Base-by-base conservation (phyloP, 2,329 filamentous ascomycete species). In the Raffaelea deltoideospora region DNA sequence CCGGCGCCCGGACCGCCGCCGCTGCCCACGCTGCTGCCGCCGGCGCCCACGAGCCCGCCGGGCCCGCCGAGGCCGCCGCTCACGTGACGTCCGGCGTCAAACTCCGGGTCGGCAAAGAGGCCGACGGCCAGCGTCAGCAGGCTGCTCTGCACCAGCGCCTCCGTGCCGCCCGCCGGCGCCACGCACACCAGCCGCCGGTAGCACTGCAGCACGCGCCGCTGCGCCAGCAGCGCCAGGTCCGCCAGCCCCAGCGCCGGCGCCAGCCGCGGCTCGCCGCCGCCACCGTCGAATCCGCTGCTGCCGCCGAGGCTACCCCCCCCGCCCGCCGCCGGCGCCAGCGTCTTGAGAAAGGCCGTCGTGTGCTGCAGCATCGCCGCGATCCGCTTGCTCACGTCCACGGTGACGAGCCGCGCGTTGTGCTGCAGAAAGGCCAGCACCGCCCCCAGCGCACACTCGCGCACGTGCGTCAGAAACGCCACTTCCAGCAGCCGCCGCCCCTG, bases 311-410 rank as follows among this genome's bases (percentile, higher is more conserved):
- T n/a, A n/a, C n/a, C n/a, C 23, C 23, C 23, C 23, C 23, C 23
- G 23, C 23, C 23, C 8, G 23, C 8, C 23, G 8, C 23, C 23
- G 23, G 8, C 0, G 90, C 87, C 5, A 98, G 59, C 17, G 79
- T 81, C 49, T 80, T 82, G n/a, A 96, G 57, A 47, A 96, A 98
- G 8, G 79, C 72, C 1, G 86, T 82, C 0, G 90, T 95, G 52
- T 90, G 94, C 53, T 96, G 88, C 35, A 98, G 67, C 88, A 98
- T 95, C 2, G 77, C 75, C 24, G 87, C 83, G 45, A 98, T 81
- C 37, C 90, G 74, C 53, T 90, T 93, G 5, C 87, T 92, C 10
- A 95, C 85, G 59, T 98, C 90, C 3, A 88, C 77, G 0, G 90
- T 98, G 47, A 98, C 65, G 21, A 98, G 67, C 34, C 86, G 79